Evolutionary conservation across 331 rosid species (phyloP), one percentile per base, ranked within the genome.

Genomic region (Saraca asoca): DNA sequence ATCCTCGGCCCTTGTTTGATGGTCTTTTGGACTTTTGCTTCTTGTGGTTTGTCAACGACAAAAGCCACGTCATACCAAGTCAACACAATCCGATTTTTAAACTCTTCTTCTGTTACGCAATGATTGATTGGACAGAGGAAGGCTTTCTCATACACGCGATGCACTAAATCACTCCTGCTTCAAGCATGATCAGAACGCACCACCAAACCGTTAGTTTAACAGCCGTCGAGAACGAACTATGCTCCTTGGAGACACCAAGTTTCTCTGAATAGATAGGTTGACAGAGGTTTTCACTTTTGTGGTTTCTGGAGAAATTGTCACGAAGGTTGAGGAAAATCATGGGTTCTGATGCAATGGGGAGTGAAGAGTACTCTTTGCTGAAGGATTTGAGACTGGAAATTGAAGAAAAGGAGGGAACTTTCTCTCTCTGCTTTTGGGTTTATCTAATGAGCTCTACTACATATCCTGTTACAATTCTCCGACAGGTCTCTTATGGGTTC

Each of bases 371-470:
- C 80, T 66, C 82, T 46, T 70, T 51, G 69, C 75, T 93, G 44
- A 81, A 89, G 75, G 86, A 87, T 77, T 75, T 89, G 17, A 75
- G 80, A 60, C 59, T 80, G 31, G 86, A 89, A 79, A 78, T 87
- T 73, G 89, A 80, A 53, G 73, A 42, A 11, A 66, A 81, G 20
- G 94, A 87, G 8, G 85, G 58, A 35, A 67, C 72, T 64, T 89
- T 87, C 66, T 75, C 82, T 37, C 39, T 93, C 57, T 87, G 90
- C 87, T 93, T 89, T 64, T 93, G 98, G 98, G 77, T 87, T 76
- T 93, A 84, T 76, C 77, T 93, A 52, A 59, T 46, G 69, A 74
- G 65, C 64, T 84, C 91, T 55, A 44, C 79, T 62, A 34, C 91
- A 61, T 87, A 87, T 33, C 95, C 94, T 49, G 64, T 79, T 37